Evolutionary conservation across 345 rosid genomes (phyloP).

Genomic region (Acer negundo): DNA sequence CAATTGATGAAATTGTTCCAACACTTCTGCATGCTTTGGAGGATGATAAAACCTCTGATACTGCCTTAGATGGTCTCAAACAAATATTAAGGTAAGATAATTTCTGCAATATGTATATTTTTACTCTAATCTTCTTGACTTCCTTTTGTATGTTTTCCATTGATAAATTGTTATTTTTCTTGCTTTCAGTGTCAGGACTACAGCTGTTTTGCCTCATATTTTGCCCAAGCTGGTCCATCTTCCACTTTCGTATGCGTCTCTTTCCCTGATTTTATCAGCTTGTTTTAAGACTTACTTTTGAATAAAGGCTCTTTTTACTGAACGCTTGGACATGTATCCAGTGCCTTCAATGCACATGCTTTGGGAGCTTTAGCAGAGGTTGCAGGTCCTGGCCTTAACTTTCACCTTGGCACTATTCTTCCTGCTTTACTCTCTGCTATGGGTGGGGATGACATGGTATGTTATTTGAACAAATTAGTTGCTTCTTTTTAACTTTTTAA

Average conservation of each 20-base stretch:
- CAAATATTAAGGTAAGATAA: conserved; percentile 77
- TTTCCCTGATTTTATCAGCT: conserved; percentile 22
- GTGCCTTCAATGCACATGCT: conserved; percentile 98
- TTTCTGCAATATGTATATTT: background rate
- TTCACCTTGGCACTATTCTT: conserved; percentile 87
- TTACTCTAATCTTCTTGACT: conserved; percentile 13
- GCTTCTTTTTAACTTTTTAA: background rate
- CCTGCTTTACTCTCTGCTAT: conserved; percentile 90
- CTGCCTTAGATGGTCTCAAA: conserved; percentile 95
- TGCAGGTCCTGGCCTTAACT: conserved; percentile 89
- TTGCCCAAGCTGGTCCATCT: conserved; percentile 89
- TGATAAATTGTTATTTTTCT: conserved; percentile 28
- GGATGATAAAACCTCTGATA: conserved; percentile 86
- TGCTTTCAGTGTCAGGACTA: conserved; percentile 79
- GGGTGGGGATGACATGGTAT: conserved; percentile 75
- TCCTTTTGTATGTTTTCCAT: conserved; percentile 15
- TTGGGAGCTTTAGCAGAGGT: conserved; percentile 97
- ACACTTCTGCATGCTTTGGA: conserved; percentile 91
- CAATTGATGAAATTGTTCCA: conserved; percentile 98
- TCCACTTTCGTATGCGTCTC: conserved; percentile 85
- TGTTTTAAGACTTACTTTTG: background rate
- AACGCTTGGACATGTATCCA: conserved; percentile 34
- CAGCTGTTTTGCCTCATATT: conserved; percentile 98
- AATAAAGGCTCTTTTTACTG: background rate
- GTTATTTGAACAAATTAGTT: background rate